Conservation (phyloP, 2,329 filamentous ascomycete species). For the Setomelanomma holmii region DNA sequence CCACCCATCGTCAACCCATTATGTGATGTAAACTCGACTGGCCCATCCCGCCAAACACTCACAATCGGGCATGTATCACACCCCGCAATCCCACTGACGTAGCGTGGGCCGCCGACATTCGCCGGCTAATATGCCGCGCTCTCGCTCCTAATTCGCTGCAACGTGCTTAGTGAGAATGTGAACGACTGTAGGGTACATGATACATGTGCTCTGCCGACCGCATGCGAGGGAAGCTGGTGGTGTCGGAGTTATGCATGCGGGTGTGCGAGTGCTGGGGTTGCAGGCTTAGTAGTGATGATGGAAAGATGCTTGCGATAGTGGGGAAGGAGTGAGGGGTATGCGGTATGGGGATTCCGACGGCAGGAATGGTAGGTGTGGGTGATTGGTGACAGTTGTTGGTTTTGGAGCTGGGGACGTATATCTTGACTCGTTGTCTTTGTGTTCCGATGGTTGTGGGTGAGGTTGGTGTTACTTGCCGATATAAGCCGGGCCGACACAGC, state of each 20-base stretch:
- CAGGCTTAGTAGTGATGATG: not conserved
- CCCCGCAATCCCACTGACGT: constrained; percentile 32
- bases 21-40: no score
- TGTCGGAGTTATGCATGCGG: not conserved
- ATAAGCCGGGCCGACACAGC: no score
- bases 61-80: constrained; percentile 8
- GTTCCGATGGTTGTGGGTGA: no score
- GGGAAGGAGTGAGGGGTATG: not conserved
- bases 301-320: not conserved
- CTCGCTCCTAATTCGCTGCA: no score
- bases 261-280: not conserved
- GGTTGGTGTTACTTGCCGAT: no score
- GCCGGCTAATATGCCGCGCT: constrained; percentile 26
- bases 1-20: no score
- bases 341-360: no score
- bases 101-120: constrained; percentile 28
- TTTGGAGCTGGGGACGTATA: no score
- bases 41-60: no score
- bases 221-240: not conserved
- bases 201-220: not conserved
- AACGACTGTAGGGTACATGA: constrained; percentile 2
- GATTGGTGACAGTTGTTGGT: no score
- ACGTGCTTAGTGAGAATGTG: not conserved
- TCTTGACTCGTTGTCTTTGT: no score
- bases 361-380: no score